Percentiles rank a stretch among this genome's conserved stretches.
These are phyloP conservation scores for Mycena citricolor DNA, from an alignment of 1,284 basidiomycete species.

Conservation along the genomic window DNA sequence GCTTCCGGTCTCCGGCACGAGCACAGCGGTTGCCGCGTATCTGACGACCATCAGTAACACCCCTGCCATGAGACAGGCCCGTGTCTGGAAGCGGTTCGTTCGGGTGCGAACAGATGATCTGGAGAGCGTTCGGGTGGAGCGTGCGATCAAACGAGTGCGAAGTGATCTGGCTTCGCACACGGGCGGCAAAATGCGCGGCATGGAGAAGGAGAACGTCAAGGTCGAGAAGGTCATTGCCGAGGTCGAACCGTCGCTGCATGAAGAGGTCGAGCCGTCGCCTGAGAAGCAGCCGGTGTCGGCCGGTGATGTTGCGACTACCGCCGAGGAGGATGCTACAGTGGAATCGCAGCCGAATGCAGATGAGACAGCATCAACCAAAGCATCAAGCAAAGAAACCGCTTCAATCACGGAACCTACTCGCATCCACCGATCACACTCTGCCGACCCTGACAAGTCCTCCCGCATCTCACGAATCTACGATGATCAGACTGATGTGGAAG, in stretches of 20 bases:
- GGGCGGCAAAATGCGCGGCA: conserved; percentile 23
- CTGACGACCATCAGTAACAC: conserved; percentile 77
- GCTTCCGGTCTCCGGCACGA: conserved; percentile 42
- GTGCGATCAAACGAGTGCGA: conserved; percentile 83
- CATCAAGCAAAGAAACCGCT: conserved; percentile 18
- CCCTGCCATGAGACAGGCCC: conserved; percentile 56
- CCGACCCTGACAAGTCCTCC: conserved; percentile 62
- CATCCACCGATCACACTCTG: conserved; percentile 73
- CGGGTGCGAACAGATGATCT: conserved; percentile 82
- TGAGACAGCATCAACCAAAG: conserved; percentile 12
- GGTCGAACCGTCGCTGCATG: conserved; percentile 21
- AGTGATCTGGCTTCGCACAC: conserved; percentile 79
- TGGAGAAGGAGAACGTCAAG: conserved; percentile 21
- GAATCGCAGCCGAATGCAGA: conserved; percentile 19
- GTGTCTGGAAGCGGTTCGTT: conserved; percentile 84
- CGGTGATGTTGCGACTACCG: conserved; percentile 10
- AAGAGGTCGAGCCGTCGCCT: conserved; percentile 2
- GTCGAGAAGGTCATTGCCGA: conserved; percentile 17
- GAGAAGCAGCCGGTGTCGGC: conserved; percentile 2
- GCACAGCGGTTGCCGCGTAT: conserved; percentile 75
- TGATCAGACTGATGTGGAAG: conserved; percentile 35
- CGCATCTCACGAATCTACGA: conserved; percentile 54
- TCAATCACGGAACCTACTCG: conserved; percentile 36
- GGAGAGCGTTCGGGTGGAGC: conserved; percentile 81
- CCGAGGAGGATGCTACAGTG: conserved; percentile 12